Conservation (phyloP, 164 flowering plant species). For the Platanus orientalis region DNA sequence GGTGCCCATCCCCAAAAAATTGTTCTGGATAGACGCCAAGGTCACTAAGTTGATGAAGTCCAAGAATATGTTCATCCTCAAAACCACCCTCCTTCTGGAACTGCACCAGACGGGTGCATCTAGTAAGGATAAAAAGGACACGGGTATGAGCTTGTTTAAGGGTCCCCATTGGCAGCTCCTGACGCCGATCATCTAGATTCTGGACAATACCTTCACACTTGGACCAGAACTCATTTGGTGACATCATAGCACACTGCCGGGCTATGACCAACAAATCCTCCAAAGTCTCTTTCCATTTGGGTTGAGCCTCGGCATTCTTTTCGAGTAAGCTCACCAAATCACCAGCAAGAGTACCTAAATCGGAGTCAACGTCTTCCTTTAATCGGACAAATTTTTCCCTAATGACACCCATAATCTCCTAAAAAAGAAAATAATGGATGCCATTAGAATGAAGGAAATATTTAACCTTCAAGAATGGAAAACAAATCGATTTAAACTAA, state of each 20-base stretch:
- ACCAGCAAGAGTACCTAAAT: constrained; percentile 79
- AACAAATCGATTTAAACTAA: background rate
- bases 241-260: constrained; percentile 76
- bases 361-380: constrained; percentile 86
- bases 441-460: constrained; percentile 3
- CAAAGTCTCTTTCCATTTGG: constrained; percentile 65
- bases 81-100: constrained; percentile 85
- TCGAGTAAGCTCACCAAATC: constrained; percentile 77
- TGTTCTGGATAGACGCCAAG: constrained; percentile 86
- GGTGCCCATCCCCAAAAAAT: constrained; percentile 25
- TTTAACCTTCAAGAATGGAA: background rate
- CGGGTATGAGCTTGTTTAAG: constrained; percentile 84
- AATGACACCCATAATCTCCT: constrained; percentile 74
- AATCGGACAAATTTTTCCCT: constrained; percentile 68
- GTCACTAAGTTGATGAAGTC: constrained; percentile 87
- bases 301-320: constrained; percentile 45
- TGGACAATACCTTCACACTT: constrained; percentile 92
- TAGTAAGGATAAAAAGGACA: constrained; percentile 86
- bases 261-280: constrained; percentile 85
- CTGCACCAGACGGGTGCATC: constrained; percentile 90
- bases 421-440: constrained; percentile 5
- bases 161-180: constrained; percentile 79
- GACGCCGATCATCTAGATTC: constrained; percentile 85
- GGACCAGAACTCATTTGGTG: constrained; percentile 80
- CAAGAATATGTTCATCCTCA: constrained; percentile 67